Evolutionary conservation across 2,329 filamentous ascomycete species (phyloP).

Genomic region (Fusarium equiseti): DNA sequence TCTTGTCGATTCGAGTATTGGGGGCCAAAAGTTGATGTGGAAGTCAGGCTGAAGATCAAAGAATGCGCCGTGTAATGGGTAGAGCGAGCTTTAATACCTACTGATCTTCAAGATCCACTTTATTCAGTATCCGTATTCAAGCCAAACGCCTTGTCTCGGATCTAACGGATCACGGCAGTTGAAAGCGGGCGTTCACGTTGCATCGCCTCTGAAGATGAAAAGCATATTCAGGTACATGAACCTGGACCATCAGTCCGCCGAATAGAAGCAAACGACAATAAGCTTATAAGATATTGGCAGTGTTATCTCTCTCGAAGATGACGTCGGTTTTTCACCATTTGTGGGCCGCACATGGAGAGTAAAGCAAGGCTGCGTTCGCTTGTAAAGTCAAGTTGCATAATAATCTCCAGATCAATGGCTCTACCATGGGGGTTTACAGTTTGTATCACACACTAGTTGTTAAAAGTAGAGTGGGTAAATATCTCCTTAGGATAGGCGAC

Average conservation of each 20-base stretch:
- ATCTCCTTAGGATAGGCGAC: too few species aligned
- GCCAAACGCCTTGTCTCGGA: background rate
- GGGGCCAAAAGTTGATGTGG: background rate
- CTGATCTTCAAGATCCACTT: background rate
- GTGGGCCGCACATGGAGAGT: background rate
- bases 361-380: background rate
- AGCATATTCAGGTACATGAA: background rate
- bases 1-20: background rate
- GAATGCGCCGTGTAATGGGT: rapidly evolving
- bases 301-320: background rate
- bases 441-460: background rate
- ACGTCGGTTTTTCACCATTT: background rate
- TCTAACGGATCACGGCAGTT: conserved; percentile 1
- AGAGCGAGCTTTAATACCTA: background rate
- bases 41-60: background rate
- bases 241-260: background rate
- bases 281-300: background rate
- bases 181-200: background rate
- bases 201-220: background rate
- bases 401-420: background rate
- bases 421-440: background rate
- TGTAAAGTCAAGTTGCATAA: background rate
- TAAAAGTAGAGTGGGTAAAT: too few species aligned
- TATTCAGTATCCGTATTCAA: background rate
- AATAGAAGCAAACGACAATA: background rate